These are phyloP conservation scores for Xylariaceae sp. DNA, from an alignment of 2,329 filamentous ascomycete genomes.

Conservation along the genomic window DNA sequence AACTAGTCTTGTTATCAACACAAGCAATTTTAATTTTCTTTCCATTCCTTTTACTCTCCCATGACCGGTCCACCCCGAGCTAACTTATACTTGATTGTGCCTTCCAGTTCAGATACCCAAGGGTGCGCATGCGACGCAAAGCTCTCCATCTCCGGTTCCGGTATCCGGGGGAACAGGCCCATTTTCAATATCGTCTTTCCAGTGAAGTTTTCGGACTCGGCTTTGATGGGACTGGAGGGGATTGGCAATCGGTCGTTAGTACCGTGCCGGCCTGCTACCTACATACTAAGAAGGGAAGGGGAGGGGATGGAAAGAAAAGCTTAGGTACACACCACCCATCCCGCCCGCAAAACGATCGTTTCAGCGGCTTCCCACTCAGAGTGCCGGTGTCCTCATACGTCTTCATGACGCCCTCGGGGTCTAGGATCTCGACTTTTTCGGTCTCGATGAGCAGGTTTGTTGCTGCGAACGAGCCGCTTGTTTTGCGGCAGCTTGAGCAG, in stretches of 20 bases:
- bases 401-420: slow-evolving; percentile 8
- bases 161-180: slow-evolving; percentile 16
- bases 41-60: slow-evolving; percentile 6
- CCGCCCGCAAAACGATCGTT: slow-evolving; percentile 11
- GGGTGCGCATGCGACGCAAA: slow-evolving; percentile 9
- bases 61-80: slow-evolving; percentile 10
- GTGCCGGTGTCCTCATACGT: slow-evolving; percentile 12
- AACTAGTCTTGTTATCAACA: too few species aligned
- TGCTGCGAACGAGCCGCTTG: slow-evolving; percentile 8
- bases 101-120: slow-evolving; percentile 8
- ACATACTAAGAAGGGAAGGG: too few species aligned
- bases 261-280: too few species aligned
- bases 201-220: slow-evolving; percentile 2
- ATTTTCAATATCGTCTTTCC: slow-evolving; percentile 13
- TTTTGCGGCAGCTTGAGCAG: slow-evolving; percentile 14
- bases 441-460: slow-evolving; percentile 11
- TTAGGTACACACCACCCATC: slow-evolving; percentile 12
- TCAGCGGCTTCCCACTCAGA: slow-evolving; percentile 11
- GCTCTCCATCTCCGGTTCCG: slow-evolving; percentile 10
- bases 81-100: slow-evolving; percentile 12
- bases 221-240: slow-evolving; percentile 11
- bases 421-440: slow-evolving; percentile 13
- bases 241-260: neutral
- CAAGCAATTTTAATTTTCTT: too few species aligned
- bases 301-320: neutral